Conservation (phyloP, 306 rosid genomes). For the Casuarina glauca region DNA sequence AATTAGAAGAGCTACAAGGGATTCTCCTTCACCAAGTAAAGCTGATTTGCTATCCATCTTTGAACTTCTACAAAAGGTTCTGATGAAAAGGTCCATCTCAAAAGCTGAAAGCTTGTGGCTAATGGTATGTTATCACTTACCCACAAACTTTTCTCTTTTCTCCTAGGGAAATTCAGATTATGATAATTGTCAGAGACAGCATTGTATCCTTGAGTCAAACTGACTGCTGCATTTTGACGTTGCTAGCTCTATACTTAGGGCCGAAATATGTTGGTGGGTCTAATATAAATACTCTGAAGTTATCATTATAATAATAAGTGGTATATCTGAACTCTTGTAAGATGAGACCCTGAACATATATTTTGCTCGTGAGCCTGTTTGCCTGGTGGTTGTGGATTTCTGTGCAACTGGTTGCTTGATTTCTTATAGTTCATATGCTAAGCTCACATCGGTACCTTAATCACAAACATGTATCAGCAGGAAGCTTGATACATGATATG, state of each 20-base stretch:
- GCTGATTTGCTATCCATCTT: conserved; percentile 64
- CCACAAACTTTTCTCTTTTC: conserved; percentile 5
- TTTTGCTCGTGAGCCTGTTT: neutral
- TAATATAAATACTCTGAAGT: neutral
- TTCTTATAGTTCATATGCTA: neutral
- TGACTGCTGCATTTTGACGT: neutral
- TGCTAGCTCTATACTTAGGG: neutral
- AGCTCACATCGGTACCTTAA: neutral
- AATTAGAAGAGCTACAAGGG: conserved; percentile 46
- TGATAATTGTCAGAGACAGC: neutral
- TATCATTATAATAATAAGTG: neutral
- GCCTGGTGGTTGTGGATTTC: neutral
- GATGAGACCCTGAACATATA: neutral
- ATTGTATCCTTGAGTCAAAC: neutral
- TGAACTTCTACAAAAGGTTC: conserved; percentile 48
- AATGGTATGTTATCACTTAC: conserved; percentile 51
- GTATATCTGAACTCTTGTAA: neutral
- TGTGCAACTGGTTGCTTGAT: neutral
- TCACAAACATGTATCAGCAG: neutral
- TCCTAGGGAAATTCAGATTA: neutral
- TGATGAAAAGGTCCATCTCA: conserved; percentile 48
- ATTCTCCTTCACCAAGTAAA: conserved; percentile 47
- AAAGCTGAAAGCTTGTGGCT: conserved; percentile 80
- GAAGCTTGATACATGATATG: neutral
- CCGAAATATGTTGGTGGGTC: neutral